phyloP scores from a whole-genome alignment of 352 stramenopile genomes.

The Elongisporangium undulatum region DNA sequence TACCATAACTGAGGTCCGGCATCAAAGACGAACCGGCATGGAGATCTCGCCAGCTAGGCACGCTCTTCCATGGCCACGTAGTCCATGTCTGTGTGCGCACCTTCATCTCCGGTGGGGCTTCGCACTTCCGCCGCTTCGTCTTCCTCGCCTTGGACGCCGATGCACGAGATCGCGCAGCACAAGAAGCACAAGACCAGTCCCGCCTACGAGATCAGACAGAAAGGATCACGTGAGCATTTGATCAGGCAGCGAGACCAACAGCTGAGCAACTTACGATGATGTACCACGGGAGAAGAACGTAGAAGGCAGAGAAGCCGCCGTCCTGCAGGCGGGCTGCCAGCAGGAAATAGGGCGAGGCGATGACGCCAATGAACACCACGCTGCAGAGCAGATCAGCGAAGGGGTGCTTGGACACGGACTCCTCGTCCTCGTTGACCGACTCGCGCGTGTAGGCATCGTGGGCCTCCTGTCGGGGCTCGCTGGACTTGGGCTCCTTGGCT shows the following conservation, averaged over 20 bases:
- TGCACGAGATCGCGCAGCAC: constrained; percentile 70
- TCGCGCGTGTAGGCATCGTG: constrained; percentile 77
- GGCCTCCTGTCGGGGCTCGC: constrained; percentile 29
- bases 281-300: constrained; percentile 77
- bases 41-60: constrained; percentile 5
- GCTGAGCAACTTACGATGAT: constrained; percentile 54
- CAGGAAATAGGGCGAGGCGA: constrained; percentile 80
- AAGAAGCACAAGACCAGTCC: constrained; percentile 75
- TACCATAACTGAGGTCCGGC: not conserved
- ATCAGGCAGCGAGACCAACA: constrained; percentile 1
- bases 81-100: constrained; percentile 53
- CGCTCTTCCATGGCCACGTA: constrained; percentile 52
- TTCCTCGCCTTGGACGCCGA: constrained; percentile 43
- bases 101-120: constrained; percentile 55
- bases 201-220: constrained; percentile 19
- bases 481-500: constrained; percentile 23
- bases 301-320: constrained; percentile 71
- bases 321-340: constrained; percentile 66
- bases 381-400: constrained; percentile 52
- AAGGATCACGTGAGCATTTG: not conserved
- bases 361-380: constrained; percentile 38
- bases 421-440: constrained; percentile 46
- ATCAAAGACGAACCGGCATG: not conserved
- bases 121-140: constrained; percentile 36
- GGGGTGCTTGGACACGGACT: constrained; percentile 49